A percentile compares a stretch with the other conserved stretches of the same genome.
Evolutionary conservation across 2,329 filamentous ascomycete species (phyloP).

Genomic region (Chlorencoelia australis): DNA sequence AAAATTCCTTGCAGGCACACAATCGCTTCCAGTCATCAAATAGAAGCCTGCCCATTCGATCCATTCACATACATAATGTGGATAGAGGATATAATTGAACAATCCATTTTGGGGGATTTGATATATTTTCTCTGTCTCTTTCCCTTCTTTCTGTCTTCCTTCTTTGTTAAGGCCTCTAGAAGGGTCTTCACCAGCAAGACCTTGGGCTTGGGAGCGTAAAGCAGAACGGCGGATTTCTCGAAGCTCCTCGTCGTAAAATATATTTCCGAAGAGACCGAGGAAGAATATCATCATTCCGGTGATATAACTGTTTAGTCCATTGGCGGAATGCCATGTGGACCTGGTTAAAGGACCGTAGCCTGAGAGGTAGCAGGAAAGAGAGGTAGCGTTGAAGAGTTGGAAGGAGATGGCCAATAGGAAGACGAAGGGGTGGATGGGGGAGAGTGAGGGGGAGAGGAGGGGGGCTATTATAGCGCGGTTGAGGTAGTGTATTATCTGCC

Average conservation of each 20-base stretch:
- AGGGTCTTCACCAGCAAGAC: constrained; percentile 26
- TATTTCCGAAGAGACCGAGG: constrained; percentile 67
- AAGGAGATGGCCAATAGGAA: constrained; percentile 57
- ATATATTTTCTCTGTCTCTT: constrained; percentile 61
- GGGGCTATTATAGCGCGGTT: constrained; percentile 83
- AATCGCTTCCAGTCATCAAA: constrained; percentile 58
- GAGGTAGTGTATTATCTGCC: constrained; percentile 69
- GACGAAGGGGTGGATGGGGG: constrained; percentile 68
- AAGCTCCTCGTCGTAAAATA: constrained; percentile 82
- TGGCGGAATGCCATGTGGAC: constrained; percentile 39
- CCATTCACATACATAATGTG: constrained; percentile 97
- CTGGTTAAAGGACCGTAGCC: constrained; percentile 65
- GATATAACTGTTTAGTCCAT: too few relatives aligned
- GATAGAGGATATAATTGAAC: constrained; percentile 75
- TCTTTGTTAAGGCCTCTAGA: constrained; percentile 7
- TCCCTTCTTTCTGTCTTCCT: constrained; percentile 34
- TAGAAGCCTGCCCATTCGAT: constrained; percentile 89
- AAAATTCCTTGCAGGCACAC: constrained; percentile 70
- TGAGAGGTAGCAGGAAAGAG: constrained; percentile 69
- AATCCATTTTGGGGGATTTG: constrained; percentile 74
- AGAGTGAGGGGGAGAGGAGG: constrained; percentile 81
- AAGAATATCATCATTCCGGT: constrained; percentile 69
- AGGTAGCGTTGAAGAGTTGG: constrained; percentile 71
- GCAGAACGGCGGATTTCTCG: constrained; percentile 74
- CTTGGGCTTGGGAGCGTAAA: constrained; percentile 43